These are phyloP conservation scores for Podila epigama DNA, from an alignment of 192 early-diverging fungal species.

Conservation along the genomic window DNA sequence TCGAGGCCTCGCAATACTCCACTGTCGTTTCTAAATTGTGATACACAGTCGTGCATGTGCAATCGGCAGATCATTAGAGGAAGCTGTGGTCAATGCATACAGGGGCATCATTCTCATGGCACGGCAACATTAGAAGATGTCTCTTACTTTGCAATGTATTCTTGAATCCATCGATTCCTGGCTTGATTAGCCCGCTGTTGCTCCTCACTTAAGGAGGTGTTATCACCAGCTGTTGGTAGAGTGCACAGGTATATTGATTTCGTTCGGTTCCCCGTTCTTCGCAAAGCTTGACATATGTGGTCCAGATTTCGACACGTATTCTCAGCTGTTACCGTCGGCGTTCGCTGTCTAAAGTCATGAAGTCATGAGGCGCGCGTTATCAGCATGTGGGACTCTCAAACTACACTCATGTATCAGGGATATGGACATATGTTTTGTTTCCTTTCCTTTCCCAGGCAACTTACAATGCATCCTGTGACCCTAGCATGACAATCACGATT, in stretches of 20 bases:
- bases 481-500: slow-evolving; percentile 47
- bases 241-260: slow-evolving; percentile 45
- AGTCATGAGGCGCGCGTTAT: background rate
- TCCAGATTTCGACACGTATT: slow-evolving; percentile 40
- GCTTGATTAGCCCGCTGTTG: slow-evolving; percentile 24
- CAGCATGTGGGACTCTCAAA: too few relatives aligned
- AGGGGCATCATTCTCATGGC: too few relatives aligned
- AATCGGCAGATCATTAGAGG: background rate
- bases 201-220: slow-evolving; percentile 19
- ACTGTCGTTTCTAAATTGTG: slow-evolving; percentile 12
- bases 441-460: too few relatives aligned
- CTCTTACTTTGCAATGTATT: slow-evolving; percentile 25
- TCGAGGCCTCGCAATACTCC: slow-evolving; percentile 32
- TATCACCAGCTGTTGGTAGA: slow-evolving; percentile 48
- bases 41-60: background rate
- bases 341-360: slow-evolving; percentile 6
- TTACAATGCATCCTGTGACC: slow-evolving; percentile 46
- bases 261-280: slow-evolving; percentile 14
- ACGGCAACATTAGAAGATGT: background rate
- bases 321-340: slow-evolving; percentile 27
- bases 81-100: background rate
- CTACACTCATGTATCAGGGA: too few relatives aligned
- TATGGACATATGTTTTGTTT: too few relatives aligned
- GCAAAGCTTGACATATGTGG: slow-evolving; percentile 36
- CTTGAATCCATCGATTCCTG: slow-evolving; percentile 36